Evolutionary conservation across 352 stramenopile genomes (phyloP), one percentile per base, ranked within the genome.

Genomic region (Globisporangium abappressorium): DNA sequence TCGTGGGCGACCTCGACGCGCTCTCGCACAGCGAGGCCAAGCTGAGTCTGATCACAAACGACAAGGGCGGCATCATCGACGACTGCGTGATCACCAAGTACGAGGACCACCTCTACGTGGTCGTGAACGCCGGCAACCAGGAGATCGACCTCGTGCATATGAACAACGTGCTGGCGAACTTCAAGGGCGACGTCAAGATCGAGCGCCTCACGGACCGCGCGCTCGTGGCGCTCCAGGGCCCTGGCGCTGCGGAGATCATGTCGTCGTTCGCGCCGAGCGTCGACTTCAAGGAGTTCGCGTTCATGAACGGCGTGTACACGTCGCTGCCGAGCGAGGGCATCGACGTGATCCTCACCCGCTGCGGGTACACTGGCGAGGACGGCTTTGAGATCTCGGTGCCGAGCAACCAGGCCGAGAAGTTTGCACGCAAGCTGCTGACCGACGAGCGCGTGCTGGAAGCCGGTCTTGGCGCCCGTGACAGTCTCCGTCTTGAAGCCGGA

Each of bases 301-400:
- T 99, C 79, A 99, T 99, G 98, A 98, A 92, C 36, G 94, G 96
- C 36, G 65, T 85, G 6, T 93, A 95, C 79, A 96, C 87, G 30
- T 89, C 89, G 2, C 77, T 99, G 38, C 77, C 74, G 38, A 67
- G 70, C 15, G 71, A 74, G 36, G 71, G 69, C 15, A 85, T 92
- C 70, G 87, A 98, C 46, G 90, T 93, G 26, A 92, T 93, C 41
- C 70, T 98, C 54, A 97, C 91, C 18, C 96, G 97, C 70, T 99
- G 97, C 77, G 97, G 98, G 12, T 99, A 99, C 89, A 99, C 98
- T 36, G 98, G 97, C 33, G 98, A 99, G 77, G 98, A 99, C 79
- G 98, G 98, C 22, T 99, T 99, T 68, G 98, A 99, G 84, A 91
- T 99, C 62, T 97, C 93, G 20, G 95, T 98, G 65, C 71, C 77